phyloP scores from a whole-genome alignment of 2,329 filamentous ascomycete species.

The Sporothrix brasiliensis region DNA sequence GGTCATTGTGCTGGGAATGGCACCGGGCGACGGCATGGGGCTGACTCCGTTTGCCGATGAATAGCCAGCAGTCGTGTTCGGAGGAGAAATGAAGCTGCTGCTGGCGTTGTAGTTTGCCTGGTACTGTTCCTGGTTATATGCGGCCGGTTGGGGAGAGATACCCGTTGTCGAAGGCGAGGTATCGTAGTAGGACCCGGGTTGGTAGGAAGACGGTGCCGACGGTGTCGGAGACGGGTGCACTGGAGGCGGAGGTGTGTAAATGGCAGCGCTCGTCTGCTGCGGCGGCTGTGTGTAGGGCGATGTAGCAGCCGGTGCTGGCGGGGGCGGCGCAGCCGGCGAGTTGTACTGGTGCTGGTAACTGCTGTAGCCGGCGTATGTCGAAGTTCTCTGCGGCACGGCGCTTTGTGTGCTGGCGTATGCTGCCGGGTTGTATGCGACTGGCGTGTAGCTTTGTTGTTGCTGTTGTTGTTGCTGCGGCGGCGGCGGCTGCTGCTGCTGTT shows the following conservation, averaged over 20 bases:
- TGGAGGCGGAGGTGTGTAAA: slow-evolving; percentile 27
- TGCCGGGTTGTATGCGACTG: slow-evolving; percentile 61
- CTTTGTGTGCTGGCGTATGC: slow-evolving; percentile 56
- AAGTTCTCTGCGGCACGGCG: slow-evolving; percentile 52
- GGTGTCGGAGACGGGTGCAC: slow-evolving; percentile 25
- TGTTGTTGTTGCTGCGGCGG: no score
- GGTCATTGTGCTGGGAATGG: slow-evolving; percentile 40
- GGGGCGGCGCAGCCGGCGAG: slow-evolving; percentile 48
- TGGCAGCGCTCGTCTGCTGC: neutral
- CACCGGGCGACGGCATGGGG: slow-evolving; percentile 41
- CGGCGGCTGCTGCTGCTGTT: slow-evolving; percentile 39
- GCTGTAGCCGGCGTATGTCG: slow-evolving; percentile 55
- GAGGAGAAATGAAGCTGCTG: slow-evolving; percentile 28
- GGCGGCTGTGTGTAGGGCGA: slow-evolving; percentile 12
- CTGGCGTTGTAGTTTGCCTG: slow-evolving; percentile 35
- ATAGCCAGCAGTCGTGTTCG: neutral
- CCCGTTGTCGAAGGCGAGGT: slow-evolving; percentile 33
- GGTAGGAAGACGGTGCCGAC: slow-evolving; percentile 29
- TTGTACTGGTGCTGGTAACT: slow-evolving; percentile 44
- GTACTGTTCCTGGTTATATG: slow-evolving; percentile 39
- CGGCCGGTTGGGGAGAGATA: slow-evolving; percentile 36
- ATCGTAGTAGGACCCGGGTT: slow-evolving; percentile 35
- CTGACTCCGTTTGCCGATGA: slow-evolving; percentile 44
- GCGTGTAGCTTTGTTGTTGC: slow-evolving; percentile 51
- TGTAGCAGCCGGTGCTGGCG: slow-evolving; percentile 38